phyloP scores from a whole-genome alignment of 768 basidiomycete species.

The Cystofilobasidium bisporidii region DNA sequence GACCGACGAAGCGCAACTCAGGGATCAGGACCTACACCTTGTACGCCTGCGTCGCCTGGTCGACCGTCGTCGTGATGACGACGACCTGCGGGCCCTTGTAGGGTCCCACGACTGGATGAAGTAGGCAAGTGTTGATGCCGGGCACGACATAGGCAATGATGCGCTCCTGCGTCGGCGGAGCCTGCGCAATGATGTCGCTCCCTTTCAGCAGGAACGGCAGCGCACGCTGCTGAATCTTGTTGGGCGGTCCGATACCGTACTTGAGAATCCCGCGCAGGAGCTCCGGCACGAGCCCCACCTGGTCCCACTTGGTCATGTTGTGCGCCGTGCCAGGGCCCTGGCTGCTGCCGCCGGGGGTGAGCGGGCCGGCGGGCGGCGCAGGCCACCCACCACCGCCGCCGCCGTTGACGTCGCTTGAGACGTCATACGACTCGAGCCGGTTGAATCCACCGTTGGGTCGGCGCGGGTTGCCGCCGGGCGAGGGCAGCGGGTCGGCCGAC shows the following conservation, averaged over 20 bases:
- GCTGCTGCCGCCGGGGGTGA: constrained; percentile 24
- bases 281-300: constrained; percentile 73
- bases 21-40: constrained; percentile 36
- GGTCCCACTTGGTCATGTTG: constrained; percentile 83
- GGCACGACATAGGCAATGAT: constrained; percentile 73
- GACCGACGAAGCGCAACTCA: too few species aligned
- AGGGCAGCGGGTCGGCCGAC: neutral
- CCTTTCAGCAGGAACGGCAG: constrained; percentile 88
- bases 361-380: constrained; percentile 19
- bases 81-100: constrained; percentile 74
- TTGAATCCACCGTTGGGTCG: constrained; percentile 8
- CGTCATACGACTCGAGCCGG: constrained; percentile 19
- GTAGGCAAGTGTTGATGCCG: constrained; percentile 46
- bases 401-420: neutral
- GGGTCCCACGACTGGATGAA: constrained; percentile 42
- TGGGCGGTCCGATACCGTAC: constrained; percentile 94
- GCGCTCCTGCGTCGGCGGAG: constrained; percentile 94
- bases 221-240: constrained; percentile 96
- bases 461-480: constrained; percentile 1
- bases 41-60: constrained; percentile 88
- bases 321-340: constrained; percentile 18
- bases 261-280: constrained; percentile 77
- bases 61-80: constrained; percentile 94
- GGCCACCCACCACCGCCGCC: constrained; percentile 24
- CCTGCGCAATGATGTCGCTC: constrained; percentile 95